These are phyloP conservation scores for Colletotrichum spinosum DNA, from an alignment of 2,329 filamentous ascomycete genomes.

Conservation along the genomic window DNA sequence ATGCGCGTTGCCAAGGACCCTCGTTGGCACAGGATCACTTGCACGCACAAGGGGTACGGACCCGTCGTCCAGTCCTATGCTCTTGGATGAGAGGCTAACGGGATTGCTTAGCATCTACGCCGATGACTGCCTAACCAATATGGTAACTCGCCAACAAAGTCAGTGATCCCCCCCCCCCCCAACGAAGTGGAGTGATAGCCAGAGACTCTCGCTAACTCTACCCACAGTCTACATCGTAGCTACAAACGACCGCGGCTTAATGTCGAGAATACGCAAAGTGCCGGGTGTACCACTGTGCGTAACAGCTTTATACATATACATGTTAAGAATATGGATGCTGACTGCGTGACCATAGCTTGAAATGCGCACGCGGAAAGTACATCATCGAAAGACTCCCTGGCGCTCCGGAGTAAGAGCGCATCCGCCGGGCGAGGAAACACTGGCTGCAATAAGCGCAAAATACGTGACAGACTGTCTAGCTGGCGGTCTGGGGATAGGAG, in stretches of 20 bases:
- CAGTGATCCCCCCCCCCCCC: too few species aligned
- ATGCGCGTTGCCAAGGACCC: slow-evolving; percentile 89
- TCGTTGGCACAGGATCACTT: slow-evolving; percentile 85
- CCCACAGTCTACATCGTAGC: slow-evolving; percentile 76
- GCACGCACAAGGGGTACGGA: slow-evolving; percentile 81
- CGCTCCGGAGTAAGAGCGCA: slow-evolving; percentile 70
- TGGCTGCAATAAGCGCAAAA: too few species aligned
- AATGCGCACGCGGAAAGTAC: slow-evolving; percentile 89
- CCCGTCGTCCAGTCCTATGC: too few species aligned
- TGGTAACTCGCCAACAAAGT: slow-evolving; percentile 67
- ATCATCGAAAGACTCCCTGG: slow-evolving; percentile 92
- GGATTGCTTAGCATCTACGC: slow-evolving; percentile 63
- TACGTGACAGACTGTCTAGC: too few species aligned
- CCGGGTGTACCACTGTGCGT: slow-evolving; percentile 20
- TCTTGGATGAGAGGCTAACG: not conserved
- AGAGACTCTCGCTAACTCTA: too few species aligned
- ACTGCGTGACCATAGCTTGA: slow-evolving; percentile 74
- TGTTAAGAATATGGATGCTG: slow-evolving; percentile 44
- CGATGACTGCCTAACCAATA: slow-evolving; percentile 85
- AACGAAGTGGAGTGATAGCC: too few species aligned
- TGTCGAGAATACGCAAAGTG: slow-evolving; percentile 81
- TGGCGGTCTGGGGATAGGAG: too few species aligned
- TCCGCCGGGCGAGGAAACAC: too few species aligned
- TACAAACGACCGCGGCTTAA: slow-evolving; percentile 82
- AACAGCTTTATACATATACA: not conserved